Evolutionary conservation across 345 rosid genomes (phyloP).

Genomic region (Noccaea bulbosa): DNA sequence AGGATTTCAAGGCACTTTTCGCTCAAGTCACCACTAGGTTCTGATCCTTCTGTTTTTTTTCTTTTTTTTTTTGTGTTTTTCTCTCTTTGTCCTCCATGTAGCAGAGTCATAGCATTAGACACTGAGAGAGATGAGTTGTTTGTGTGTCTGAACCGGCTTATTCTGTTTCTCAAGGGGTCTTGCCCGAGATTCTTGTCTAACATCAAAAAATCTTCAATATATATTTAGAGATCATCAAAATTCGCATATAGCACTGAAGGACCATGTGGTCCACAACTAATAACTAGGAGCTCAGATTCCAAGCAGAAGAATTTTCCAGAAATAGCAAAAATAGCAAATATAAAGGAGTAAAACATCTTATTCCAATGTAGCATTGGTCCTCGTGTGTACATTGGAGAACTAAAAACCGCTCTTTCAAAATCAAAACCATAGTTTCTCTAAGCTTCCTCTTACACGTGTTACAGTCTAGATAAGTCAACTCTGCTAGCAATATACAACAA

Average conservation of each 20-base stretch:
- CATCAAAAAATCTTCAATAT: slow-evolving; percentile 34
- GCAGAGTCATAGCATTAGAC: slow-evolving; percentile 30
- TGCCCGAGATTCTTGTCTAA: slow-evolving; percentile 17
- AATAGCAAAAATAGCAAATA: slow-evolving; percentile 18
- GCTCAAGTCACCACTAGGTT: slow-evolving; percentile 65
- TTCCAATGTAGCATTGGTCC: slow-evolving; percentile 41
- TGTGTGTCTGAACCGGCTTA: slow-evolving; percentile 34
- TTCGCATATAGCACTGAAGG: slow-evolving; percentile 16
- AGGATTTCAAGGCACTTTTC: slow-evolving; percentile 84
- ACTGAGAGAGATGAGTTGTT: slow-evolving; percentile 19
- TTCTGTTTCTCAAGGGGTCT: too few species aligned
- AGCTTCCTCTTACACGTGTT: slow-evolving; percentile 35
- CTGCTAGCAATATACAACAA: slow-evolving; percentile 39
- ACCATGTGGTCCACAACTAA: slow-evolving; percentile 40
- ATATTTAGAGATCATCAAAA: slow-evolving; percentile 31
- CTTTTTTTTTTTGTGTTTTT: slow-evolving; percentile 5
- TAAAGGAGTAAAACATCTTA: slow-evolving; percentile 30
- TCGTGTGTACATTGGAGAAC: slow-evolving; percentile 41
- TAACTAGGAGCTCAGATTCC: slow-evolving; percentile 38
- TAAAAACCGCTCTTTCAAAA: slow-evolving; percentile 21
- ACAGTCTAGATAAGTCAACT: slow-evolving; percentile 35
- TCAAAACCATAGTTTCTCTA: slow-evolving; percentile 17
- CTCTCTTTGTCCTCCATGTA: neutral
- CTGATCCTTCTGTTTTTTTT: too few species aligned
- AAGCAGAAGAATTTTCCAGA: slow-evolving; percentile 42